Evolutionary conservation across 495 filamentous ascomycete species (phyloP).

Genomic region (Talaromyces trachyspermus): DNA sequence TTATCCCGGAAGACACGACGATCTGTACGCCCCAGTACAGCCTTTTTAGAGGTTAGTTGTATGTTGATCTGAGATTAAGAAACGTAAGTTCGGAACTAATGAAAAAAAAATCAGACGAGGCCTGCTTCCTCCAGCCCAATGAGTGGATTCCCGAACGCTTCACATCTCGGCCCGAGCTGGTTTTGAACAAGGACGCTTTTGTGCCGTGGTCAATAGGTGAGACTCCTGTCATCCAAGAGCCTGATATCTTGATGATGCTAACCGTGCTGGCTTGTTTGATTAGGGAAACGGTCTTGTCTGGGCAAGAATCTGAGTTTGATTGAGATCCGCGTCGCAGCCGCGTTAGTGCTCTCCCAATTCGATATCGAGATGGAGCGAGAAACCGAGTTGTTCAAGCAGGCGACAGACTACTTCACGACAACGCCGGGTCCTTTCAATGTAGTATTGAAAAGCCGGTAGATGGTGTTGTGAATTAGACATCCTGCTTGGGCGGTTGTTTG

Average conservation of each 20-base stretch:
- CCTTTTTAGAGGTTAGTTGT: slow-evolving; percentile 31
- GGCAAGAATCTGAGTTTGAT: slow-evolving; percentile 4
- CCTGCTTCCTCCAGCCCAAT: slow-evolving; percentile 26
- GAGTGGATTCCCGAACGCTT: slow-evolving; percentile 52
- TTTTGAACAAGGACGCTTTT: slow-evolving; percentile 41
- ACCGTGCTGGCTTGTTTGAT: not conserved
- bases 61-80: slow-evolving; percentile 16
- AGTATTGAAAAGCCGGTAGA: not conserved
- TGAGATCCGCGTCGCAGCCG: not conserved
- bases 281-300: not conserved
- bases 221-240: slow-evolving; percentile 15
- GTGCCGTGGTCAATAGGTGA: slow-evolving; percentile 43
- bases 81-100: not conserved
- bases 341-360: not conserved
- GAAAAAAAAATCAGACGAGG: slow-evolving; percentile 14
- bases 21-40: slow-evolving; percentile 28
- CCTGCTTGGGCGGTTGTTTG: too few relatives aligned
- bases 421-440: not conserved
- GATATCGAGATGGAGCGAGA: not conserved
- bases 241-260: not conserved
- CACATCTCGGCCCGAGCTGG: slow-evolving; percentile 38
- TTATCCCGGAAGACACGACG: slow-evolving; percentile 19
- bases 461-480: too few relatives aligned
- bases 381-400: not conserved
- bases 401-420: not conserved